A percentile compares a stretch with the other conserved stretches of the same genome.
These are phyloP conservation scores for Aureobasidium namibiae DNA, from an alignment of 2,329 filamentous ascomycete species.

Conservation along the genomic window DNA sequence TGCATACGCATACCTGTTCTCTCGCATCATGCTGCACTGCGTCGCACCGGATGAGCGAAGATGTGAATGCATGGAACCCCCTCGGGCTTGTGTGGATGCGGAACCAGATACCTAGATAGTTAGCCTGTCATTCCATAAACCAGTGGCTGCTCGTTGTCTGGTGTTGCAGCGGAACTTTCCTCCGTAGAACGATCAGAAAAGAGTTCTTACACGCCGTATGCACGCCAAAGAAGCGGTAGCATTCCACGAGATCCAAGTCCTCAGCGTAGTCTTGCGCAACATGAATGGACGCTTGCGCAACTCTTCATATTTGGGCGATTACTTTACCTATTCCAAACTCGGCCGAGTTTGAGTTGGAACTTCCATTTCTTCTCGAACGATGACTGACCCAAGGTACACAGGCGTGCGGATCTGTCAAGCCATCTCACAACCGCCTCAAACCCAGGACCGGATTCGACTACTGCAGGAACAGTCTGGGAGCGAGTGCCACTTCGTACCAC, in stretches of 20 bases:
- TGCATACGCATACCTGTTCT: not conserved
- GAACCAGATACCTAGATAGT: not conserved
- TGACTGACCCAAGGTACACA: conserved; percentile 1
- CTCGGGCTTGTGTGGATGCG: not conserved
- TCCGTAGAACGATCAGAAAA: not conserved
- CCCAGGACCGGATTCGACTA: conserved; percentile 3
- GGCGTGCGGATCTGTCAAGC: conserved; percentile 8
- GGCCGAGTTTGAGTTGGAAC: not conserved
- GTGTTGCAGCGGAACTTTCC: not conserved
- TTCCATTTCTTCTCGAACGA: conserved; percentile 9
- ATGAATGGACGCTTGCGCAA: not conserved
- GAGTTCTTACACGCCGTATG: not conserved
- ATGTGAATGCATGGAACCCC: not conserved
- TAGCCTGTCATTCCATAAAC: not conserved
- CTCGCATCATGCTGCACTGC: not conserved
- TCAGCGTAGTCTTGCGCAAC: not conserved
- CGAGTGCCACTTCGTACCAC: not conserved
- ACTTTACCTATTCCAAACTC: conserved; percentile 1
- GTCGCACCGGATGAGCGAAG: not conserved
- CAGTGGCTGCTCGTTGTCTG: not conserved
- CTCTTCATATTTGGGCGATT: not conserved
- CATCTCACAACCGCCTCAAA: not conserved
- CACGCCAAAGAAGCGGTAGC: not conserved
- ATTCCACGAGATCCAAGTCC: not conserved
- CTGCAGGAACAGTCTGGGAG: conserved; percentile 10